Base-by-base conservation (phyloP, 306 rosid species). In the Canavalia ensiformis region DNA sequence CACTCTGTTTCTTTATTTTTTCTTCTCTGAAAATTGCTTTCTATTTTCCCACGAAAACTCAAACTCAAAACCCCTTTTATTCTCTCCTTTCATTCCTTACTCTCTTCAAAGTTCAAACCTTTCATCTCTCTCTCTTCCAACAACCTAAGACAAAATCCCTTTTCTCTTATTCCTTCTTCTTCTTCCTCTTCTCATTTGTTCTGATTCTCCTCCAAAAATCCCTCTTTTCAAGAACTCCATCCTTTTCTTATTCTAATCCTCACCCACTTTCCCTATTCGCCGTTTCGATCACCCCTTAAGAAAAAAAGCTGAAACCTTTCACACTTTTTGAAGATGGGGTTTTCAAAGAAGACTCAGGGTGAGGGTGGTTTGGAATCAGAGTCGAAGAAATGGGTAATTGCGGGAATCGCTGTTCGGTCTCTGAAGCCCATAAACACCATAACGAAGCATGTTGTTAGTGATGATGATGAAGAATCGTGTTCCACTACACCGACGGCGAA, bases 401-500 rank as follows among this genome's bases (percentile, higher is more conserved):
- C 96, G 39, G 97, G 96, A 69, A 78, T 94, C 30, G 62, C 96
- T 0, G 80, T 91, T 4, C 82, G 94, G 47, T 76, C 93, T 5
- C 68, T 95, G 87, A 93, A 89, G 83, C 97, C 93, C 4, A 84
- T 96, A 13, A 93, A 69, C 82, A 96, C 25, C 25, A 18, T 18
- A 18, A 18, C 97, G 0, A 96, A 88, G 74, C 18, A 31, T 3
- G 12, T 63, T 0, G 3, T 0, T 3, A 50, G 35, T 84, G 69
- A 35, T 71, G 71, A 1, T 0, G 88, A 85, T 0, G 94, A 88
- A 1, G 95, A 82, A 41, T 83, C 79, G 0, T 35, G 73, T 34
- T 86, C 94, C 1, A 93, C 95, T 4, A 95, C 99, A 1, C 99
- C 99, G 7, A 96, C 96, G 1, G 90, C 86, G 1, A 92, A 86